These are phyloP conservation scores for Centaurea solstitialis DNA, from an alignment of 129 eudicot genomes.

Conservation along the genomic window DNA sequence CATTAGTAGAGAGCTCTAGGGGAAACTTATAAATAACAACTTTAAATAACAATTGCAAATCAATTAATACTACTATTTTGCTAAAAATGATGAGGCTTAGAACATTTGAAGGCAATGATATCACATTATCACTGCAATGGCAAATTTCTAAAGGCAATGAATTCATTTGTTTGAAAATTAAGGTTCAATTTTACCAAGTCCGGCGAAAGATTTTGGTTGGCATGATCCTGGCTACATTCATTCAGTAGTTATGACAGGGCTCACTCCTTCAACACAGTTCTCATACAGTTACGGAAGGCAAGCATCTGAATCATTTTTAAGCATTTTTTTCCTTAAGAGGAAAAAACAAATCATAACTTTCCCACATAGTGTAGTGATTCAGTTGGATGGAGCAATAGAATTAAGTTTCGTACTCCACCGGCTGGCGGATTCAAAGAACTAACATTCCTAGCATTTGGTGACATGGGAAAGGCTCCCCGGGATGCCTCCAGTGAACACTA, in stretches of 20 bases:
- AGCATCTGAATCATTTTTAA: neutral
- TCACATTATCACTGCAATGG: neutral
- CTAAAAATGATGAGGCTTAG: neutral
- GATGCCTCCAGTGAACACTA: conserved; percentile 78
- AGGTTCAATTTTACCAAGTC: conserved; percentile 41
- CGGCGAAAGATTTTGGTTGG: conserved; percentile 96
- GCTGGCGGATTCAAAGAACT: conserved; percentile 66
- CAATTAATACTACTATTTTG: neutral
- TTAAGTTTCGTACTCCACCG: conserved; percentile 68
- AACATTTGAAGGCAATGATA: neutral
- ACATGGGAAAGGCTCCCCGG: conserved; percentile 96
- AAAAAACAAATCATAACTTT: neutral
- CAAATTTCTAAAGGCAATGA: neutral
- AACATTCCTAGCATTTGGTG: conserved; percentile 76
- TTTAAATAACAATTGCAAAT: neutral
- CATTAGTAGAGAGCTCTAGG: neutral
- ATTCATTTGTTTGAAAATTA: neutral
- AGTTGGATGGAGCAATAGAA: conserved; percentile 72
- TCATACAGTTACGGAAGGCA: conserved; percentile 94
- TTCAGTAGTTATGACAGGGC: conserved; percentile 71
- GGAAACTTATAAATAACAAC: neutral
- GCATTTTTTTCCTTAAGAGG: neutral
- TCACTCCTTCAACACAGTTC: conserved; percentile 56
- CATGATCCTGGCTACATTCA: conserved; percentile 98
- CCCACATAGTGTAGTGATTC: conserved; percentile 46